Base-by-base conservation (phyloP, 2,329 filamentous ascomycete species). In the Xylariales sp. region DNA sequence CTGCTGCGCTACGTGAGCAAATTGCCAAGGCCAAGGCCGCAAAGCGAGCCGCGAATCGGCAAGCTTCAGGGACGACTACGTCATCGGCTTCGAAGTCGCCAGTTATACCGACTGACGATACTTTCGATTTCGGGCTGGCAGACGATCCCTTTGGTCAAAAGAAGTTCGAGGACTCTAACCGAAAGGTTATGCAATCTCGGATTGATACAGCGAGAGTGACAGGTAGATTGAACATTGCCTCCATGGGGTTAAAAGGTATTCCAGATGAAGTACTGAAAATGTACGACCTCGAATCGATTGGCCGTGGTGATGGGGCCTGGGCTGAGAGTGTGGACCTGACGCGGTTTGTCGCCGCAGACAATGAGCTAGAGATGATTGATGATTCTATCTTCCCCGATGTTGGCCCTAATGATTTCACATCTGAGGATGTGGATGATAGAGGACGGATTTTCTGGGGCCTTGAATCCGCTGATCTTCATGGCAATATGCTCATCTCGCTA, bases 21-120 rank as follows among this genome's bases (percentile, higher is more conserved):
- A 97, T 98, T 70, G 93, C 94, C 45, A 95, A 94, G 74, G 95
- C 96, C 0, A 97, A 95, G 77, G 94, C 94, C 2, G 92, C 93
- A 2, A 91, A 89, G 64, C 87, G 89, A 69, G 89, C 87, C 10
- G 81, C 82, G 3, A 76, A 80, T 41, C 80, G 77, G 52, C 80
- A 82, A 53, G 71, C 74, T 7, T 72, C 79, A 7, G 74, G 68
- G 2, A 67, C 73, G 5, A 63, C 69, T 23, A 61, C 72, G 5
- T 64, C 71, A 0, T 68, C 75, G 0, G 71, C 73, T 14, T 67
- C 76, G 3, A 78, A 81, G 30, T 70, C 79, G 0, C 78, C 83
- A 0, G 80, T 86, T 1, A 74, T 86, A 12, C 82, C 86, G 0
- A 81, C 82, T 0, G 86, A 85, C 49, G 79, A 75, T 0, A 79